phyloP scores from a whole-genome alignment of 2,329 filamentous ascomycete species.

The Colletotrichum euphorbiae region DNA sequence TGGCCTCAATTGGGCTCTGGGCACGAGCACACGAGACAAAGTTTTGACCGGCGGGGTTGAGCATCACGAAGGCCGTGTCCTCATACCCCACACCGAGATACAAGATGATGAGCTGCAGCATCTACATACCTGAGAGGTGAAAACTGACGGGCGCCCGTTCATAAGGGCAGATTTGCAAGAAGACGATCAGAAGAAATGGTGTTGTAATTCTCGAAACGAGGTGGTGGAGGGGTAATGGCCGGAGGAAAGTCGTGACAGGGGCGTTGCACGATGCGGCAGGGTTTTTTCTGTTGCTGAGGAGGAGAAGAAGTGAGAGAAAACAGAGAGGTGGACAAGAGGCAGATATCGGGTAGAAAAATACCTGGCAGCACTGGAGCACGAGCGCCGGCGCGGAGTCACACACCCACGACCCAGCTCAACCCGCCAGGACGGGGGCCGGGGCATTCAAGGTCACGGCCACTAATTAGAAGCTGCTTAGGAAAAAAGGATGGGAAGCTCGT shows the following conservation, averaged over 20 bases:
- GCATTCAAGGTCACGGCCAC: constrained; percentile 14
- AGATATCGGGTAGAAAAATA: constrained; percentile 36
- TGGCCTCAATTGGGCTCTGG: constrained; percentile 23
- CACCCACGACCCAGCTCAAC: background rate
- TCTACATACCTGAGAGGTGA: constrained; percentile 83
- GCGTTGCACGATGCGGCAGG: constrained; percentile 26
- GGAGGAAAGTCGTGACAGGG: constrained; percentile 33
- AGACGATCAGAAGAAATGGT: constrained; percentile 46
- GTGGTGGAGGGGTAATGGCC: constrained; percentile 31
- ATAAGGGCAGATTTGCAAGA: constrained; percentile 75
- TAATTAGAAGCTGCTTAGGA: constrained; percentile 10
- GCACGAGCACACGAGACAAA: constrained; percentile 28
- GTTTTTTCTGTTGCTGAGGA: constrained; percentile 22
- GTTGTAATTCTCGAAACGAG: constrained; percentile 38
- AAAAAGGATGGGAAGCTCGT: constrained; percentile 38
- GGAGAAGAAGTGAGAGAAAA: background rate
- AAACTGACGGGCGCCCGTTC: constrained; percentile 86
- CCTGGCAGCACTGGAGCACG: constrained; percentile 4
- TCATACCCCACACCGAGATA: background rate
- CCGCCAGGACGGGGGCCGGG: background rate
- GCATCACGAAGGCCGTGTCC: constrained; percentile 32
- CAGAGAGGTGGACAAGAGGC: constrained; percentile 40
- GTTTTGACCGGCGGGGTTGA: constrained; percentile 31
- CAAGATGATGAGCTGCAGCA: background rate
- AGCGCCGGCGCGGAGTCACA: constrained; percentile 33